Evolutionary conservation across 1,139 yeast genomes (phyloP), one percentile per base, ranked within the genome.

Genomic region (Magnusiomyces sp.): DNA sequence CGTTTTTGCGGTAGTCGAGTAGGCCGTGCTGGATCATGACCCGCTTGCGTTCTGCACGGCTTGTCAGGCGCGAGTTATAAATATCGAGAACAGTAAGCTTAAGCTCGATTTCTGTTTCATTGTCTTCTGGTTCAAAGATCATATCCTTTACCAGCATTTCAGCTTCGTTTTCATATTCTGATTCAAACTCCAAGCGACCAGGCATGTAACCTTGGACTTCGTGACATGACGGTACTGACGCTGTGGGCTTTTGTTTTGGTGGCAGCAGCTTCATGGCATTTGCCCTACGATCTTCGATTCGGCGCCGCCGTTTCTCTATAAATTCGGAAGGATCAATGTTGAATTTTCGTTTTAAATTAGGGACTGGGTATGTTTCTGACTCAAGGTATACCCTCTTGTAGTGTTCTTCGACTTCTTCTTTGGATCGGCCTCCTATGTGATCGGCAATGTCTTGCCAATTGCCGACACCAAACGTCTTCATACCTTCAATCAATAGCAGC

Each of bases 151-250:
- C 88, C 0, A 95, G 82, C 50, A 84, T 75, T 67, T 92, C 99
- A 0, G 98, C 98, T 49, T 92, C 99, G 62, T 92, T 92, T 64
- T 94, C 98, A 40, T 86, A 89, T 65, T 92, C 99, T 53, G 83
- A 87, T 62, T 92, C 99, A 67, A 92, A 92, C 65, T 92, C 99
- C 56, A 92, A 72, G 60, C 98, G 79, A 45, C 98, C 99, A 37
- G 99, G 99, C 99, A 94, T 92, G 65, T 83, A 92, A 2, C 97
- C 97, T 67, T 92, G 97, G 55, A 92, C 80, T 62, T 94, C 97
- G 63, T 94, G 97, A 70, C 97, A 90, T 49, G 94, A 76, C 0
- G 99, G 99, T 7, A 86, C 95, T 10, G 96, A 87, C 0, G 97
- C 90, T 47, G 85, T 82, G 34, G 52, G 51, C 38, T 50, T 49